Conservation (phyloP, 2,329 filamentous ascomycete genomes). For the Hirsutella minnesotensis region DNA sequence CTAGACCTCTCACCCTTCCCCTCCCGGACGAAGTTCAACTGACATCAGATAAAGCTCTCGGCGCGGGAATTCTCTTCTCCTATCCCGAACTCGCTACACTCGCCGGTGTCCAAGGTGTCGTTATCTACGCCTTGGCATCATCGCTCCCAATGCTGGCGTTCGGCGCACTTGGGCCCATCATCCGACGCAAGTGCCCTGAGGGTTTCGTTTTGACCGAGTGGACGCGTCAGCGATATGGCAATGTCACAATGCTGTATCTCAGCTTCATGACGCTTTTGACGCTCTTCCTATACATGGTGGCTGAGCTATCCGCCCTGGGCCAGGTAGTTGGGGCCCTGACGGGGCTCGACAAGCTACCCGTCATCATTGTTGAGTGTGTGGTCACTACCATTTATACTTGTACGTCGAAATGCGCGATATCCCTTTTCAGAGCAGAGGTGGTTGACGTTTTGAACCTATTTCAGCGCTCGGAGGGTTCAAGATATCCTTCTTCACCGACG, state of each 20-base stretch:
- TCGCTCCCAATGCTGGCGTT: slow-evolving; percentile 64
- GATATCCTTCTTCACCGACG: slow-evolving; percentile 76
- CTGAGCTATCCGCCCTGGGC: slow-evolving; percentile 69
- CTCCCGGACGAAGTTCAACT: slow-evolving; percentile 20
- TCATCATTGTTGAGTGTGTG: slow-evolving; percentile 65
- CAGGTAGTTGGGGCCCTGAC: slow-evolving; percentile 68
- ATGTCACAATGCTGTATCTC: slow-evolving; percentile 57
- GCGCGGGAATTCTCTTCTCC: slow-evolving; percentile 71
- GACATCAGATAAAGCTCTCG: slow-evolving; percentile 52
- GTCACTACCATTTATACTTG: slow-evolving; percentile 78
- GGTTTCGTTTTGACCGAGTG: slow-evolving; percentile 80
- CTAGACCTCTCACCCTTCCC: slow-evolving; percentile 25
- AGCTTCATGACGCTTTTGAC: slow-evolving; percentile 70
- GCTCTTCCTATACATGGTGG: slow-evolving; percentile 78
- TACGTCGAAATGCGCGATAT: slow-evolving; percentile 17
- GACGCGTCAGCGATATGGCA: slow-evolving; percentile 68
- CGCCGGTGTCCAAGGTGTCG: slow-evolving; percentile 63
- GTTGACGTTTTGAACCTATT: background rate
- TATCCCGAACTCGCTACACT: slow-evolving; percentile 75
- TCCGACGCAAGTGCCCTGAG: slow-evolving; percentile 67
- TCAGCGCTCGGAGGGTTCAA: slow-evolving; percentile 68
- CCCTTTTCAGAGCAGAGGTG: background rate
- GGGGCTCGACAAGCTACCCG: slow-evolving; percentile 60
- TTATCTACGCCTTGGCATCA: slow-evolving; percentile 65
- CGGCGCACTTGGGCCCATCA: slow-evolving; percentile 62